Conservation (phyloP, 139 green algal species). For the Volvox reticuliferus region DNA sequence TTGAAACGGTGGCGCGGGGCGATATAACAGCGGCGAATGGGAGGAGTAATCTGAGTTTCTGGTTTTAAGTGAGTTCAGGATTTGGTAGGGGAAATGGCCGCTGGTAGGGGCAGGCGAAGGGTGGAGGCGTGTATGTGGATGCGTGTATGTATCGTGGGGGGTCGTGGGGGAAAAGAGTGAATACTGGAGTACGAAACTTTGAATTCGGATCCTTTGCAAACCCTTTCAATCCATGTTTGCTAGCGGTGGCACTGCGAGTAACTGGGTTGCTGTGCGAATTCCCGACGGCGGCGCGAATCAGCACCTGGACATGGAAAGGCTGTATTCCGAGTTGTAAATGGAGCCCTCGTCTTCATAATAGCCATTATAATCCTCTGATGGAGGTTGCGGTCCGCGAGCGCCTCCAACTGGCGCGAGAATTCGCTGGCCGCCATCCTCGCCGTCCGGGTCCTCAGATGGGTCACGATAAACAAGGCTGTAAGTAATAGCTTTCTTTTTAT, state of each 20-base stretch:
- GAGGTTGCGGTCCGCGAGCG: conserved; percentile 17
- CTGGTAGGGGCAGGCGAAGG: too few species aligned
- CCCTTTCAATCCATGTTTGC: too few species aligned
- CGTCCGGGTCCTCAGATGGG: conserved; percentile 58
- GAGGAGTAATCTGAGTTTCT: too few species aligned
- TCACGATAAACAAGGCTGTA: conserved; percentile 81
- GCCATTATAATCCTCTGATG: not conserved
- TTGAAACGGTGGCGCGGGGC: not conserved
- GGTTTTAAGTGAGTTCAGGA: too few species aligned
- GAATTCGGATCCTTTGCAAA: too few species aligned
- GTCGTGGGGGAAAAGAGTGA: too few species aligned
- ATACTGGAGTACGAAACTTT: too few species aligned
- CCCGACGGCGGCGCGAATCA: not conserved
- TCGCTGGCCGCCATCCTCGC: conserved; percentile 54
- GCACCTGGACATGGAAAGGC: conserved; percentile 13
- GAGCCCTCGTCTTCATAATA: conserved; percentile 48
- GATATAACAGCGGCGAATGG: too few species aligned
- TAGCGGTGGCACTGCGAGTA: too few species aligned
- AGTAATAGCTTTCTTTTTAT: conserved; percentile 85
- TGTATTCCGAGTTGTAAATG: conserved; percentile 12
- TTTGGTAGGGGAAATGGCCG: too few species aligned
- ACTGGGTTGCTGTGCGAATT: not conserved
- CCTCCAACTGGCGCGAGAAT: conserved; percentile 47
- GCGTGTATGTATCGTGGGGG: too few species aligned
- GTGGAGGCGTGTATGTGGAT: too few species aligned